Evolutionary conservation across 306 rosid species (phyloP).

Genomic region (Corylus americana): DNA sequence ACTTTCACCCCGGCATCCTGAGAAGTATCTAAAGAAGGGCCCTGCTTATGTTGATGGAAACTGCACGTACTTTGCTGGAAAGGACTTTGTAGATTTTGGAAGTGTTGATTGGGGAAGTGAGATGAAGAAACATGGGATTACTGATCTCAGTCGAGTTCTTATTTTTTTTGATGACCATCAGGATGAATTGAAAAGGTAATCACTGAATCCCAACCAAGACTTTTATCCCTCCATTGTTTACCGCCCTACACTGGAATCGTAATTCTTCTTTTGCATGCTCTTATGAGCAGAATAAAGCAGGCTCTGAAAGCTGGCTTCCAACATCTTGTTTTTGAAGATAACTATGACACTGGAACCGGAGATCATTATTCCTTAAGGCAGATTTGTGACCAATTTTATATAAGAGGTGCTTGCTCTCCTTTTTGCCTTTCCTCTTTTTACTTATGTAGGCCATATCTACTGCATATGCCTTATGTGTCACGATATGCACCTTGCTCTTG

Average conservation of each 20-base stretch:
- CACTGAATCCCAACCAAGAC: conserved; percentile 19
- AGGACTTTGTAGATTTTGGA: conserved; percentile 94
- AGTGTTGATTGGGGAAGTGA: conserved; percentile 74
- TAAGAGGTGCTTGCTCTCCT: conserved; percentile 64
- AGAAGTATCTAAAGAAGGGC: conserved; percentile 89
- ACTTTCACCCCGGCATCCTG: conserved; percentile 93
- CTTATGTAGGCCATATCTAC: background rate
- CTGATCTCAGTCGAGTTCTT: conserved; percentile 73
- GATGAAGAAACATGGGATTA: conserved; percentile 63
- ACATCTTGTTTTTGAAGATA: conserved; percentile 97
- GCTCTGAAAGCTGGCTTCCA: conserved; percentile 87
- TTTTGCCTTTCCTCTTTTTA: background rate
- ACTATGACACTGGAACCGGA: conserved; percentile 98
- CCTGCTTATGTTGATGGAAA: conserved; percentile 95
- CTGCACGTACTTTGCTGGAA: conserved; percentile 93
- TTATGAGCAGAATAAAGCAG: conserved; percentile 66
- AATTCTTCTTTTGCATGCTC: conserved; percentile 23
- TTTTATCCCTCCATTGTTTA: conserved; percentile 16
- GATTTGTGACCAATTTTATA: conserved; percentile 91
- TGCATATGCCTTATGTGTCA: conserved; percentile 11
- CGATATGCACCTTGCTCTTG: conserved; percentile 7
- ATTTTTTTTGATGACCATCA: conserved; percentile 96
- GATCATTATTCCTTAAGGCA: conserved; percentile 97
- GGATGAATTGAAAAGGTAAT: conserved; percentile 88
- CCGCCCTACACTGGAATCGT: conserved; percentile 16